Base-by-base conservation (phyloP, 495 filamentous ascomycete genomes). In the Venustampulla echinocandica region DNA sequence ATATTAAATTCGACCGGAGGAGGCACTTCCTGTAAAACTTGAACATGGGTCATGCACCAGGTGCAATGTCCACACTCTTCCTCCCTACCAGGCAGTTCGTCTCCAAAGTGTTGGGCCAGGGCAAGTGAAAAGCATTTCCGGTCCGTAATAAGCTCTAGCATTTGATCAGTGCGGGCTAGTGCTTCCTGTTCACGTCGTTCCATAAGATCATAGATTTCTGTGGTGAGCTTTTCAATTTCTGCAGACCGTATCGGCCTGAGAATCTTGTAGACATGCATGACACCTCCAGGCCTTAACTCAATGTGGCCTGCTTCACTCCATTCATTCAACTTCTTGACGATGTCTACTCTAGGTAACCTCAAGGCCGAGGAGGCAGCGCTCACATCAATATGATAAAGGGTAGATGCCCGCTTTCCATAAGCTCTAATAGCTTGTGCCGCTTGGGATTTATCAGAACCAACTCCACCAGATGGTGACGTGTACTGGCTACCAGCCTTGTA, bases 51-150 rank as follows among this genome's bases (percentile, higher is more conserved):
- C 1, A 65, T 37, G 39, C 77, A 81, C 51, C 62, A 73, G 1
- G 66, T 70, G 55, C 77, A 80, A 44, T 73, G 68, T 0, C 67
- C 72, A 45, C 77, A 80, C 19, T 62, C 64, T 0, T 44, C 35
- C 11, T 58, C 62, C 0, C 61, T 59, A 5, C 60, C 58, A 0
- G 71, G 66, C 1, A 67, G 51, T 7, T 58, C 52, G 52, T 79
- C 77, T 24, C 74, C 77, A 47, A 81, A 80, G 52, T 80, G 69
- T 10, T 61, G 47, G 1, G 77, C 72, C 0, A 81, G 64, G 3
- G 62, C 55, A 4, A 52, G 52, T 6, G 70, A 68, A 48, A 75
- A 71, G 49, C 75, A 79, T 18, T 50, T 53, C 6, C 44, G 46
- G 6, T 56, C 61, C 1, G 74, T 77, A 38, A 81, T 61, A 4